Percentiles rank a stretch among this genome's conserved stretches.
Conservation (phyloP, 352 stramenopile genomes). For the Phytophthora foliorum region DNA sequence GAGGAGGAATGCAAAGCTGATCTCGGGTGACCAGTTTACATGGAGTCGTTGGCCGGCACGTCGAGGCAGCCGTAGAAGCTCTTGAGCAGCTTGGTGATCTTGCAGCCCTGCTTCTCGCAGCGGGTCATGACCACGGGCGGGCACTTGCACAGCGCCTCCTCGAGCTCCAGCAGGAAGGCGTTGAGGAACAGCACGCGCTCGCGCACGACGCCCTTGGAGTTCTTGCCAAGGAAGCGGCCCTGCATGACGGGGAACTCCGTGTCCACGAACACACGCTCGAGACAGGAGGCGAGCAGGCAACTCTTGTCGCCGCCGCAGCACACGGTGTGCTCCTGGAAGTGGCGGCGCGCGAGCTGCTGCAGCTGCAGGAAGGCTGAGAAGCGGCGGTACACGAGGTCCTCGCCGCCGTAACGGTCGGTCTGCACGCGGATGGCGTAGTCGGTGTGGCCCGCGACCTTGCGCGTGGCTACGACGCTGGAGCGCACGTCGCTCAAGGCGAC, state of each 20-base stretch:
- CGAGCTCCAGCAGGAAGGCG: conserved; percentile 79
- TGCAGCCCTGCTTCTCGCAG: conserved; percentile 86
- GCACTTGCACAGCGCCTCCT: conserved; percentile 84
- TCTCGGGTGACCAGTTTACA: conserved; percentile 40
- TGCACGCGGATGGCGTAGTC: conserved; percentile 88
- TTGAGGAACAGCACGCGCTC: conserved; percentile 86
- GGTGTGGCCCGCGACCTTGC: conserved; percentile 82
- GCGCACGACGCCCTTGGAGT: conserved; percentile 81
- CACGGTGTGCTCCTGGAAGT: conserved; percentile 68
- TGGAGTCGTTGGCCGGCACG: conserved; percentile 50
- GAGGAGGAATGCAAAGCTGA: conserved; percentile 3
- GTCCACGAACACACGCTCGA: conserved; percentile 71
- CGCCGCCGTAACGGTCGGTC: conserved; percentile 62
- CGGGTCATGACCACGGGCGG: conserved; percentile 75
- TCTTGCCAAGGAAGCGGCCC: conserved; percentile 80
- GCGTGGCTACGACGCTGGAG: conserved; percentile 75
- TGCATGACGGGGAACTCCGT: conserved; percentile 86
- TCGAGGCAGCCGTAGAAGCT: conserved; percentile 85
- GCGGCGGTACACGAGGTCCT: conserved; percentile 82
- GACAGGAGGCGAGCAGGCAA: conserved; percentile 76
- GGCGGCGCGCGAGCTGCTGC: conserved; percentile 72
- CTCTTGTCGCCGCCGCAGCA: conserved; percentile 76
- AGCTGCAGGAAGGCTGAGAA: conserved; percentile 90
- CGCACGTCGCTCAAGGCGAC: conserved; percentile 66
- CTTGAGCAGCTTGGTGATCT: conserved; percentile 88